A percentile compares a stretch with the other conserved stretches of the same genome.
Conservation (phyloP, 176 grass and related monocot genomes). For the Avena insularis region DNA sequence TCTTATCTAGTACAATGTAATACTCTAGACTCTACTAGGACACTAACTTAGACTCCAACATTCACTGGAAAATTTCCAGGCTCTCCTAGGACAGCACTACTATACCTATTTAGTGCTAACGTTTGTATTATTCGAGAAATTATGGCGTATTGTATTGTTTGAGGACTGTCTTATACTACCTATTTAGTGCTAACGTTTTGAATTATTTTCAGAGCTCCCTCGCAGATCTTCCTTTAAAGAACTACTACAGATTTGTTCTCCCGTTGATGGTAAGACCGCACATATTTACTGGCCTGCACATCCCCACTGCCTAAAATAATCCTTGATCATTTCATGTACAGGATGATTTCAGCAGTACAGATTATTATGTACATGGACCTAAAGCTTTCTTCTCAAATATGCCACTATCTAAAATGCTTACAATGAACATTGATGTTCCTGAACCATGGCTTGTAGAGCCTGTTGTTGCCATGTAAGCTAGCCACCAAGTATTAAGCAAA, state of each 20-base stretch:
- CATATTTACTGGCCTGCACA: slow-evolving; percentile 9
- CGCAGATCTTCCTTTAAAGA: slow-evolving; percentile 93
- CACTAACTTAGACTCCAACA: no score
- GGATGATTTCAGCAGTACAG: slow-evolving; percentile 88
- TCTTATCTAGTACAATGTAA: no score
- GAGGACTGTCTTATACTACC: slow-evolving; percentile 10
- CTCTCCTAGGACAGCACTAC: no score
- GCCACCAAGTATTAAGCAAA: slow-evolving; percentile 36
- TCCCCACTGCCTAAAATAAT: slow-evolving; percentile 31
- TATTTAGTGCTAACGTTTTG: slow-evolving; percentile 46
- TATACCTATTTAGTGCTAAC: no score
- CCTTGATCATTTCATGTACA: slow-evolving; percentile 48
- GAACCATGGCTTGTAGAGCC: slow-evolving; percentile 99
- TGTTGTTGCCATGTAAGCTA: slow-evolving; percentile 90
- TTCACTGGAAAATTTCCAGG: no score
- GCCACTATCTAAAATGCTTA: slow-evolving; percentile 96
- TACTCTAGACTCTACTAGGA: no score
- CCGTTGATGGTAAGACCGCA: slow-evolving; percentile 71
- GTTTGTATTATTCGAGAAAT: not conserved
- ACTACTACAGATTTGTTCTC: slow-evolving; percentile 98
- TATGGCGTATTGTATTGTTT: slow-evolving; percentile 6
- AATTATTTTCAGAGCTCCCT: slow-evolving; percentile 91
- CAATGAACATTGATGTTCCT: slow-evolving; percentile 98
- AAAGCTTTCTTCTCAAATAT: slow-evolving; percentile 99
- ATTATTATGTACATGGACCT: slow-evolving; percentile 87